Percentiles rank a stretch among this genome's conserved stretches.
phyloP scores from a whole-genome alignment of 345 rosid species.

The Eucalyptus shirleyi region DNA sequence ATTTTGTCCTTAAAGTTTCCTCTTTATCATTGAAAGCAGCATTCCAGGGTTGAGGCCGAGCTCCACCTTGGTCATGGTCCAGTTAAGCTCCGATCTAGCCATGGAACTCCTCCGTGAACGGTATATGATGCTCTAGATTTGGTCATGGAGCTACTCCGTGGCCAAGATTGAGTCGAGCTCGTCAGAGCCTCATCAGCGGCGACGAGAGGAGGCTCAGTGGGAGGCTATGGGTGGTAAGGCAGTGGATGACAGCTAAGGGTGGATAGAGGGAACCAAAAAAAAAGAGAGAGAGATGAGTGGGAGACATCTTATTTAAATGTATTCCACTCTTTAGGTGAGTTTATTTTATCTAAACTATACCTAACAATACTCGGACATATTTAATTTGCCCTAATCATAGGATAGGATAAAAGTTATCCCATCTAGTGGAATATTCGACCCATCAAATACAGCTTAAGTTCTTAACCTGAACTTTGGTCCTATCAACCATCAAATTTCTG shows the following conservation, averaged over 20 bases:
- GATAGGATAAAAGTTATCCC: background rate
- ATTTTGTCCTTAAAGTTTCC: background rate
- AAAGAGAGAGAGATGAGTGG: background rate
- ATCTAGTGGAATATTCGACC: background rate
- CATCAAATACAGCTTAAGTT: background rate
- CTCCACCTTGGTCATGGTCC: background rate
- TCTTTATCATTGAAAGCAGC: background rate
- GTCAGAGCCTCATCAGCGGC: background rate
- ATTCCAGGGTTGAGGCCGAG: background rate
- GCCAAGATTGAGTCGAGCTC: background rate
- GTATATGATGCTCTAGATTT: background rate
- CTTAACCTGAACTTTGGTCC: background rate
- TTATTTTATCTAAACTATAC: background rate
- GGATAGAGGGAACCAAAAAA: background rate
- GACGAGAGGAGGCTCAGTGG: background rate
- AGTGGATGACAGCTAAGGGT: background rate
- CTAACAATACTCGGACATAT: background rate
- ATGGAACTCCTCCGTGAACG: background rate
- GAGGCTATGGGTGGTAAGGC: background rate
- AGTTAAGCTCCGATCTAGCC: background rate
- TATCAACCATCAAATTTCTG: background rate
- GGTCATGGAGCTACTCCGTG: background rate
- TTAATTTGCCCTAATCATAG: background rate
- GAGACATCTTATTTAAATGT: background rate
- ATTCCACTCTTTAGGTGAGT: background rate